Evolutionary conservation across 257 asterid genomes (phyloP).

Genomic region (Salvia rosmarinus): DNA sequence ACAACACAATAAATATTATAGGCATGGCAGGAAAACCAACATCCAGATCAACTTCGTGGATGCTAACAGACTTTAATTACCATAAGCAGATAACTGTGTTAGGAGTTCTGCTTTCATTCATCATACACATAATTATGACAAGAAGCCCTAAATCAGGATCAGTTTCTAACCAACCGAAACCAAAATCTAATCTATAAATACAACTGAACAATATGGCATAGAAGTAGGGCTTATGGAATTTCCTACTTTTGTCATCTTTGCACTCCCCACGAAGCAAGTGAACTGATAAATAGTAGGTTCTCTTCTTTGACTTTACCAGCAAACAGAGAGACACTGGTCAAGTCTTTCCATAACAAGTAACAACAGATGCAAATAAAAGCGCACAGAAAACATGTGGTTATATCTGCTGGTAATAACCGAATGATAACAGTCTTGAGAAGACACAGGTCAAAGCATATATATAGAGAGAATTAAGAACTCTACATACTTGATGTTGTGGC

Average conservation of each 20-base stretch:
- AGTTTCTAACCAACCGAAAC: constrained; percentile 29
- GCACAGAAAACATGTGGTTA: not conserved
- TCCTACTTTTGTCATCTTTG: constrained; percentile 22
- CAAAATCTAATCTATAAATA: constrained; percentile 12
- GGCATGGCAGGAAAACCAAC: constrained; percentile 11
- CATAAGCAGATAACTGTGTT: not conserved
- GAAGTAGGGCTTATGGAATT: constrained; percentile 11
- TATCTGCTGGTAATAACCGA: constrained; percentile 8
- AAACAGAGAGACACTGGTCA: not conserved
- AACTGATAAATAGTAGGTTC: not conserved
- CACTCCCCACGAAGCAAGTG: constrained; percentile 15
- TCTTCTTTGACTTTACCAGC: constrained; percentile 3
- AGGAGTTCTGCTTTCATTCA: constrained; percentile 20
- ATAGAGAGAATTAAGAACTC: constrained; percentile 40
- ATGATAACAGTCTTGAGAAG: constrained; percentile 4
- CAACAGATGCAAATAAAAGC: constrained; percentile 19
- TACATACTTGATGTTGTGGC: constrained; percentile 46
- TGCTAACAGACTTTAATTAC: not conserved
- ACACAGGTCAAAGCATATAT: constrained; percentile 22
- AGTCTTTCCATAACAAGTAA: constrained; percentile 20
- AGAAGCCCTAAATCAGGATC: constrained; percentile 14
- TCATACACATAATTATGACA: constrained; percentile 10
- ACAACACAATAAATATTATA: not conserved
- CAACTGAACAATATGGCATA: not conserved
- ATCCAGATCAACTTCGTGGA: not conserved